phyloP scores from a whole-genome alignment of 345 rosid species.

The Cardamine resedifolia region DNA sequence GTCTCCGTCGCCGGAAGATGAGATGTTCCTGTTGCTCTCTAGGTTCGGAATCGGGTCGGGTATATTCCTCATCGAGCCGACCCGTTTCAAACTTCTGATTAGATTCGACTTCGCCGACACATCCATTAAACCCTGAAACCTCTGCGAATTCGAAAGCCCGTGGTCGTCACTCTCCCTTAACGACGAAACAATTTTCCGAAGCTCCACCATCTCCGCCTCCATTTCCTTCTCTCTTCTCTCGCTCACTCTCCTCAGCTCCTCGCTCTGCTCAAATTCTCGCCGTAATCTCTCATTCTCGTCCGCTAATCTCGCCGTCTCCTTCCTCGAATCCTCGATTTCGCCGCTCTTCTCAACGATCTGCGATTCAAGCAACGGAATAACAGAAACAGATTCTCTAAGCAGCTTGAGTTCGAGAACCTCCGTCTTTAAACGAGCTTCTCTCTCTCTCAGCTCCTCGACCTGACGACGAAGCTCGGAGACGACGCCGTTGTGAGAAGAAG shows the following conservation, averaged over 20 bases:
- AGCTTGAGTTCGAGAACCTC: slow-evolving; percentile 77
- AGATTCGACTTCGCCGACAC: slow-evolving; percentile 53
- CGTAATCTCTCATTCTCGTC: slow-evolving; percentile 50
- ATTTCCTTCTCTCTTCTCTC: slow-evolving; percentile 50
- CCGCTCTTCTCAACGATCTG: slow-evolving; percentile 45
- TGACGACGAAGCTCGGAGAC: slow-evolving; percentile 67
- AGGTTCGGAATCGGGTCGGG: slow-evolving; percentile 28
- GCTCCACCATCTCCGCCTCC: slow-evolving; percentile 53
- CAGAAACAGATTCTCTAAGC: slow-evolving; percentile 65
- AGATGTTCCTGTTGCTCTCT: neutral
- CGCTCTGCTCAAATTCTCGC: slow-evolving; percentile 33
- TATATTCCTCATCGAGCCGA: slow-evolving; percentile 31
- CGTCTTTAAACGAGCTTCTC: slow-evolving; percentile 66
- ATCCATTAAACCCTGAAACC: slow-evolving; percentile 69
- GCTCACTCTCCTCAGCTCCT: slow-evolving; percentile 27
- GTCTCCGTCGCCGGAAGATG: neutral
- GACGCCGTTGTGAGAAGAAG: slow-evolving; percentile 48
- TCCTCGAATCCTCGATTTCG: slow-evolving; percentile 42
- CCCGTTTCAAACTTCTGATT: slow-evolving; percentile 50
- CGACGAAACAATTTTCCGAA: slow-evolving; percentile 45
- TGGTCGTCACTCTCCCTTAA: slow-evolving; percentile 46
- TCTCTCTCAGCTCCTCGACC: slow-evolving; percentile 74
- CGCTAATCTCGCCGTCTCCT: slow-evolving; percentile 45
- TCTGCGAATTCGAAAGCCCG: slow-evolving; percentile 60
- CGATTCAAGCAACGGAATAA: slow-evolving; percentile 68